Conservation (phyloP, 148 eudicot genomes). For the Limonium bicolor region DNA sequence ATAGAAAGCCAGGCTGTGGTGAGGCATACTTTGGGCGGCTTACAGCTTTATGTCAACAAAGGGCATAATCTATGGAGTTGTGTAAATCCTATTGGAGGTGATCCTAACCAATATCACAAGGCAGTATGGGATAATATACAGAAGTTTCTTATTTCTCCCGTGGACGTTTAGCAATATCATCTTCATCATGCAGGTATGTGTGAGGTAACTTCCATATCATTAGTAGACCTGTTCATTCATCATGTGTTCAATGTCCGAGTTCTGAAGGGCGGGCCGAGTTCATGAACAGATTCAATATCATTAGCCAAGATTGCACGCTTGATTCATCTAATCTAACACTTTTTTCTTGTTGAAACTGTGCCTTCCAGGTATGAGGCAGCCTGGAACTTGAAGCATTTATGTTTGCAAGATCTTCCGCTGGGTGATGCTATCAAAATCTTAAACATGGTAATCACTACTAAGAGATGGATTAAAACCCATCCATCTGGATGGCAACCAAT, state of each 20-base stretch:
- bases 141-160: conserved; percentile 45
- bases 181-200: conserved; percentile 56
- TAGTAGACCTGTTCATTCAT: no score
- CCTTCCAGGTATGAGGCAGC: conserved; percentile 79
- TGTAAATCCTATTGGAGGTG: conserved; percentile 54
- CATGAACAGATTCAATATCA: no score
- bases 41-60: conserved; percentile 49
- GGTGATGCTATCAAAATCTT: conserved; percentile 65
- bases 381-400: conserved; percentile 38
- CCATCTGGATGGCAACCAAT: conserved; percentile 87
- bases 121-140: conserved; percentile 56
- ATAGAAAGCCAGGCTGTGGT: conserved; percentile 58
- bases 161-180: conserved; percentile 47
- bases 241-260: neutral
- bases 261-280: no score
- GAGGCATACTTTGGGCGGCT: conserved; percentile 29
- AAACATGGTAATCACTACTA: conserved; percentile 39
- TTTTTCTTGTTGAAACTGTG: neutral
- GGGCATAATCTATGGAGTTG: conserved; percentile 64
- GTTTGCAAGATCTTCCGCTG: conserved; percentile 45
- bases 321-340: neutral
- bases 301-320: no score
- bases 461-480: conserved; percentile 51
- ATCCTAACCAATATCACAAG: conserved; percentile 31
- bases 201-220: no score